Conservation (phyloP, 2,329 filamentous ascomycete genomes). For the Pyrenochaeta sp. region DNA sequence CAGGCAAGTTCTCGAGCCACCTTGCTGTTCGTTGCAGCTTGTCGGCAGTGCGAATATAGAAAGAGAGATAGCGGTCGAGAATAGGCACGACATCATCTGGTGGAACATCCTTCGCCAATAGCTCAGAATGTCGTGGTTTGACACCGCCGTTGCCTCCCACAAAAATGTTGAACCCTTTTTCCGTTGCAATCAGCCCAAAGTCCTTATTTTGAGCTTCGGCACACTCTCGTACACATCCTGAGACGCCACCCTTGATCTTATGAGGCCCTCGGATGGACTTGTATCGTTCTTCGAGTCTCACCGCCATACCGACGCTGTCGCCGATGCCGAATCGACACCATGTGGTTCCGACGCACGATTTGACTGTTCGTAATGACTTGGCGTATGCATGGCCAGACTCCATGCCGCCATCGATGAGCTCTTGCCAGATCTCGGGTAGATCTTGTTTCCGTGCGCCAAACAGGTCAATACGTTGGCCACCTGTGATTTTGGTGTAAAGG, state of each 20-base stretch:
- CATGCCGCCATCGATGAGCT: constrained; percentile 82
- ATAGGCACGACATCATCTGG: constrained; percentile 83
- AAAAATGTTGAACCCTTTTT: constrained; percentile 93
- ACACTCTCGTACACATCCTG: constrained; percentile 90
- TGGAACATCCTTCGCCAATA: constrained; percentile 85
- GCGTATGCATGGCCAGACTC: constrained; percentile 92
- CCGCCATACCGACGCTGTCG: constrained; percentile 89
- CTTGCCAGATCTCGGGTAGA: constrained; percentile 80
- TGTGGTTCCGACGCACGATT: constrained; percentile 88
- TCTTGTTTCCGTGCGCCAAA: constrained; percentile 92
- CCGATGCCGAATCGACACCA: constrained; percentile 92
- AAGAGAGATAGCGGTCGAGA: constrained; percentile 87
- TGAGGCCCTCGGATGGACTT: constrained; percentile 90
- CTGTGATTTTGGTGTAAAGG: constrained; percentile 91
- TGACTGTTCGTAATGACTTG: constrained; percentile 86
- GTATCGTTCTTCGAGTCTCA: constrained; percentile 86
- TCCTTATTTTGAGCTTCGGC: constrained; percentile 94
- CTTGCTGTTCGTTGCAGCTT: constrained; percentile 87
- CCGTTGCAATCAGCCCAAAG: constrained; percentile 89
- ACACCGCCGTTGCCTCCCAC: constrained; percentile 90
- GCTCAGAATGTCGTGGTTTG: constrained; percentile 80
- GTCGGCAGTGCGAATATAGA: constrained; percentile 93
- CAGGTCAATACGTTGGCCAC: constrained; percentile 90
- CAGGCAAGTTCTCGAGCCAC: constrained; percentile 85
- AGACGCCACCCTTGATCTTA: constrained; percentile 90